Evolutionary conservation across 2,329 filamentous ascomycete species (phyloP).

Genomic region (Elsinoe perseae): DNA sequence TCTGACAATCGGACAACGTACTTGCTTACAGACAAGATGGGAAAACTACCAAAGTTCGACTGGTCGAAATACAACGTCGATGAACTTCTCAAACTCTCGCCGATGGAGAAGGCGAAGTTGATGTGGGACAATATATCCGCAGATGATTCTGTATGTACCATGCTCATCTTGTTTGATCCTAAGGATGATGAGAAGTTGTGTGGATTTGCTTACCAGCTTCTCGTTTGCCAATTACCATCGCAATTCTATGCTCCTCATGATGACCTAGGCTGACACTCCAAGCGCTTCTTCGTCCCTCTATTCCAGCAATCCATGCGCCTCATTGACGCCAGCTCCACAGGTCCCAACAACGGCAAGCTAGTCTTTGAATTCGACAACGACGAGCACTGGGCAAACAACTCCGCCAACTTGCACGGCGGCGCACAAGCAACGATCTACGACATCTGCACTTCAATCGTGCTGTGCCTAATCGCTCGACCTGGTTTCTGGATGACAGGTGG

Average conservation of each 20-base stretch:
- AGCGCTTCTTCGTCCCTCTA: slow-evolving; percentile 14
- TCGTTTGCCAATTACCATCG: too few relatives aligned
- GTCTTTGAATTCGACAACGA: slow-evolving; percentile 41
- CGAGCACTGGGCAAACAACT: slow-evolving; percentile 39
- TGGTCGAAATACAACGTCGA: slow-evolving; percentile 12
- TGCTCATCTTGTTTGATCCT: background rate
- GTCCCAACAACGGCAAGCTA: slow-evolving; percentile 15
- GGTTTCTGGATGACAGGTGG: slow-evolving; percentile 40
- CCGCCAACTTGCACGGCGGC: slow-evolving; percentile 46
- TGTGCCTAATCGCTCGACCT: slow-evolving; percentile 27
- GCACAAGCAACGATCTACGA: slow-evolving; percentile 50
- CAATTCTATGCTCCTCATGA: too few relatives aligned
- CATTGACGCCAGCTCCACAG: background rate
- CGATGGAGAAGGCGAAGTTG: slow-evolving; percentile 4
- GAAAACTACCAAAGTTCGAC: slow-evolving; percentile 11
- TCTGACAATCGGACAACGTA: too few relatives aligned
- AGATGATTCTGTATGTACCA: slow-evolving; percentile 4
- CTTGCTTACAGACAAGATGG: background rate
- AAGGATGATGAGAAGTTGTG: too few relatives aligned
- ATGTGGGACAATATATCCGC: slow-evolving; percentile 11
- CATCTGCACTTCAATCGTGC: slow-evolving; percentile 41
- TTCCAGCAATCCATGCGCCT: slow-evolving; percentile 7
- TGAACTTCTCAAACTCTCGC: background rate
- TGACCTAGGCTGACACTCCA: background rate
- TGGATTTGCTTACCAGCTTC: too few relatives aligned